These are phyloP conservation scores for Tagetes patula DNA, from an alignment of 129 eudicot species.

Conservation along the genomic window DNA sequence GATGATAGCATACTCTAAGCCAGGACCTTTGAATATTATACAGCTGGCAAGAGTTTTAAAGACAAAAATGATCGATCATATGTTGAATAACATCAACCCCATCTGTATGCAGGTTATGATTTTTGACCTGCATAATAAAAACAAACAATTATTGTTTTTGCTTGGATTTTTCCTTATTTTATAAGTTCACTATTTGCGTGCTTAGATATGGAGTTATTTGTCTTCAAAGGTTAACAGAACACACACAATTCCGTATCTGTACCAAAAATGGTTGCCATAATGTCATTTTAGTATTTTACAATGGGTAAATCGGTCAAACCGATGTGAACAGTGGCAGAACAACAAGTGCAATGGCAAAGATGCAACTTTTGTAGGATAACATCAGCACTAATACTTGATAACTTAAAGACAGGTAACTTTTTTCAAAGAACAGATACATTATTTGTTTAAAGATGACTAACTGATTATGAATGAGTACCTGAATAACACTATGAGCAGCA, in stretches of 20 bases:
- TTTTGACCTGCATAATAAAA: slow-evolving; percentile 58
- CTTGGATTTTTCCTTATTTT: background rate
- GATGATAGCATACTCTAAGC: slow-evolving; percentile 3
- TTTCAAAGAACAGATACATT: background rate
- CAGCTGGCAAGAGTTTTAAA: slow-evolving; percentile 33
- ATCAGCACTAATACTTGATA: background rate
- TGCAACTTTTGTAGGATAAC: background rate
- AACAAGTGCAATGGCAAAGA: slow-evolving; percentile 10
- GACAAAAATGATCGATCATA: slow-evolving; percentile 82
- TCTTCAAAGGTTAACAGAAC: background rate
- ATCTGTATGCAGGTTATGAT: slow-evolving; percentile 63
- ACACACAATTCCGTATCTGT: background rate
- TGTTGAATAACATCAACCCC: slow-evolving; percentile 96
- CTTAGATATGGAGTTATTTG: background rate
- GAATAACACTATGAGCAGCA: slow-evolving; percentile 94
- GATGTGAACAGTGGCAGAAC: background rate
- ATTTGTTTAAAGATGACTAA: background rate
- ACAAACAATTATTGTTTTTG: background rate
- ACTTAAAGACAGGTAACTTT: background rate
- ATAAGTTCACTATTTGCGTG: background rate
- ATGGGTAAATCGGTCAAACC: background rate
- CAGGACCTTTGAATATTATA: slow-evolving; percentile 21
- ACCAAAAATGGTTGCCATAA: background rate
- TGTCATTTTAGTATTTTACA: slow-evolving; percentile 5
- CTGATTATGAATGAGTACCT: slow-evolving; percentile 45